These are phyloP conservation scores for Diaporthe sp. DNA, from an alignment of 2,329 filamentous ascomycete species.

Conservation along the genomic window DNA sequence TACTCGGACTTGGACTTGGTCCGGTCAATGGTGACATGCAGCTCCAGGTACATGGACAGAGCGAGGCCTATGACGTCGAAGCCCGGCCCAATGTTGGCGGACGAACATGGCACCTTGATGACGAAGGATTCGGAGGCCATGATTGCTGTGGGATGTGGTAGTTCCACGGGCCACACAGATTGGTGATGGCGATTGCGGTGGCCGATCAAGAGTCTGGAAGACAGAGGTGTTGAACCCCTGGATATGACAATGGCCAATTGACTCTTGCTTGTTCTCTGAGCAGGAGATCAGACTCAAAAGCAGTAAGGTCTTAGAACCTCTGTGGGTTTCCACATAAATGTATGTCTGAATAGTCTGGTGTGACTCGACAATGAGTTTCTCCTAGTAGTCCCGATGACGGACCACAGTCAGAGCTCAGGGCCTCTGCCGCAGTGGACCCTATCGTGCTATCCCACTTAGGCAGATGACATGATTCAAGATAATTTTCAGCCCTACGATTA, in stretches of 20 bases:
- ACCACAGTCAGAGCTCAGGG: neutral
- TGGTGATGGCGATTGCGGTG: neutral
- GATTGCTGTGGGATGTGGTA: neutral
- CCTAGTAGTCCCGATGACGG: conserved; percentile 39
- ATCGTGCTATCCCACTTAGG: neutral
- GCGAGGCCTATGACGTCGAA: conserved; percentile 98
- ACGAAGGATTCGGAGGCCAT: conserved; percentile 67
- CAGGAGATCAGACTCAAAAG: neutral
- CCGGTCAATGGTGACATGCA: conserved; percentile 82
- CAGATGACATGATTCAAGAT: conserved; percentile 13
- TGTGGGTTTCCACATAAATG: conserved; percentile 1
- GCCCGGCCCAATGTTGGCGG: conserved; percentile 96
- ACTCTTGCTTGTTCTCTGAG: neutral
- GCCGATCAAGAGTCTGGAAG: neutral
- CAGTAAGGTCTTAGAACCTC: neutral
- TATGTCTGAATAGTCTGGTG: neutral
- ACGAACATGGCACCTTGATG: conserved; percentile 91
- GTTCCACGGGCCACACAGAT: neutral
- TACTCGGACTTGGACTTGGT: conserved; percentile 64
- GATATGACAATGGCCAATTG: neutral
- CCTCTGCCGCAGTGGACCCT: conserved; percentile 20
- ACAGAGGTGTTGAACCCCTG: conserved; percentile 34
- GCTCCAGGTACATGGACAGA: conserved; percentile 92
- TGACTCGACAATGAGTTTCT: conserved; percentile 35
- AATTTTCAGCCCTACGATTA: neutral